A percentile compares a stretch with the other conserved stretches of the same genome.
phyloP scores from a whole-genome alignment of 306 rosid species.

The Senna tora region DNA sequence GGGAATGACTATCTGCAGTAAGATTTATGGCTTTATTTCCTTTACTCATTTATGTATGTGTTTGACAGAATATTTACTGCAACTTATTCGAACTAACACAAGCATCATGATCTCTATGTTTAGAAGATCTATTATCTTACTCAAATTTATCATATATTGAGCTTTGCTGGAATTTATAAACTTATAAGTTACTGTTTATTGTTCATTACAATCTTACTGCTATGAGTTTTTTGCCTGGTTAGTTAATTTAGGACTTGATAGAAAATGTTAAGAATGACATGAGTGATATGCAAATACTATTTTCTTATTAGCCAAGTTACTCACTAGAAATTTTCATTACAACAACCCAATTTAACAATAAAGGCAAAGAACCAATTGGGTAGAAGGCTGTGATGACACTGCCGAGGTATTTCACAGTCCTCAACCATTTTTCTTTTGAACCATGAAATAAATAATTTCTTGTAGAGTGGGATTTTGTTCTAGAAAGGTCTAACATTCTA shows the following conservation, averaged over 20 bases:
- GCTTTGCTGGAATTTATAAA: neutral
- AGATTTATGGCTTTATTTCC: conserved; percentile 41
- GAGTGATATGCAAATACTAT: neutral
- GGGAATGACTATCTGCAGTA: conserved; percentile 60
- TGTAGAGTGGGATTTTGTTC: neutral
- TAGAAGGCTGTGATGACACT: neutral
- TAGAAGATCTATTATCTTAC: conserved; percentile 2
- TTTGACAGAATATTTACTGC: neutral
- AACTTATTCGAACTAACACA: neutral
- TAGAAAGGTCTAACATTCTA: neutral
- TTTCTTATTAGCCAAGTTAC: neutral
- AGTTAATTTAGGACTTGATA: neutral
- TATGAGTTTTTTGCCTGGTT: neutral
- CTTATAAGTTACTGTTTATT: neutral
- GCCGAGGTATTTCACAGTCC: neutral
- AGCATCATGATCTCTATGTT: conserved; percentile 1
- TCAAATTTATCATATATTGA: neutral
- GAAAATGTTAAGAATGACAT: neutral
- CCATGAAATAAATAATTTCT: neutral
- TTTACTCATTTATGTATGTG: neutral
- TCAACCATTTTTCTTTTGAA: neutral
- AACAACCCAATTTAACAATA: neutral
- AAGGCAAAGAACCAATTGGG: neutral
- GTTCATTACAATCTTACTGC: neutral
- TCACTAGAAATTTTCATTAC: neutral